Evolutionary conservation across 345 rosid species (phyloP), one percentile per base, ranked within the genome.

Genomic region (Aurinia saxatilis): DNA sequence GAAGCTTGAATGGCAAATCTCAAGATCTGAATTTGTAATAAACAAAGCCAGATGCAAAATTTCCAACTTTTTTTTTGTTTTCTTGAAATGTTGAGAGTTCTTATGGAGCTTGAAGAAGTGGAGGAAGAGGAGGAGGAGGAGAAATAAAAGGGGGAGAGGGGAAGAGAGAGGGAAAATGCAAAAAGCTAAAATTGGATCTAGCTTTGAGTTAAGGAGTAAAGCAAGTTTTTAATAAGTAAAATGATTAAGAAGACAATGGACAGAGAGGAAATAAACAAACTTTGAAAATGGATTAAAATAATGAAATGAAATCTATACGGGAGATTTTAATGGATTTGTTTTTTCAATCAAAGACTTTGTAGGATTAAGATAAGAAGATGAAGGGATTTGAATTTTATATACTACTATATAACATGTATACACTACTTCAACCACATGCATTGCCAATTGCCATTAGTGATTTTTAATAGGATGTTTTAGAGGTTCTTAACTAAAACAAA

Each of bases 321-420:
- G 45, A 53, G 67, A 69, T 53, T 69, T 69, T 68, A 51, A 34
- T 9, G 27, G 67, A 60, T 52, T 68, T 68, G 67, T 60, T 68
- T 68, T 51, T n/a, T 46, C 15, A 33, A 51, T 38, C 62, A 46
- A 44, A 51, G 62, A 68, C 61, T 44, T 59, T 42, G 6, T 10
- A 15, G 8, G 46, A 47, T 33, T 59, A 50, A 59, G 60, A 67
- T 68, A 60, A 68, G 48, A 44, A 14, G 33, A 51, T 68, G 39
- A n/a, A 41, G 34, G n/a, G 55, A 25, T 68, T 45, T 68, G 12
- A n/a, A 50, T 39, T 49, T 21, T 21, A 21, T 21, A 21, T 21
- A 21, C n/a, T n/a, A n/a, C n/a, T n/a, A n/a, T n/a, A n/a, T n/a
- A n/a, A 30, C 10, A 25, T 41, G 12, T 33, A 17, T 10, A 48